phyloP scores from a whole-genome alignment of 1,284 basidiomycete species.

The Austroboletus sp. region DNA sequence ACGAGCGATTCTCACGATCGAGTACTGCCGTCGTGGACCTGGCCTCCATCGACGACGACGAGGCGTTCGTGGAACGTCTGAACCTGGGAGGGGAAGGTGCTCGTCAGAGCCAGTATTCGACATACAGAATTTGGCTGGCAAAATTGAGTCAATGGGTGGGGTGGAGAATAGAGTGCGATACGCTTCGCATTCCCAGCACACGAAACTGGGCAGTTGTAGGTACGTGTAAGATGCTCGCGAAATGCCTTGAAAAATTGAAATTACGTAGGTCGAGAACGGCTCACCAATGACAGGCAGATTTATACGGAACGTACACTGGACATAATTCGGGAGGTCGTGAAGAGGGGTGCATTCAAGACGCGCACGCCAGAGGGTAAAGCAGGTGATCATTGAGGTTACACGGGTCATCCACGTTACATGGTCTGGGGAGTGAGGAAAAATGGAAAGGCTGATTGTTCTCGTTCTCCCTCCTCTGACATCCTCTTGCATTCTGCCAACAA shows the following conservation, averaged over 20 bases:
- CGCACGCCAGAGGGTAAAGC: constrained; percentile 65
- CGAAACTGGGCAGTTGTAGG: constrained; percentile 89
- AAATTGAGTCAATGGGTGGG: constrained; percentile 64
- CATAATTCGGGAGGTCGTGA: constrained; percentile 47
- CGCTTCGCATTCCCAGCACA: constrained; percentile 84
- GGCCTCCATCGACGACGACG: constrained; percentile 16
- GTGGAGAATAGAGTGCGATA: constrained; percentile 83
- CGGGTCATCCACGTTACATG: neutral
- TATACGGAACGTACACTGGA: constrained; percentile 35
- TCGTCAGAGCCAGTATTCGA: constrained; percentile 62
- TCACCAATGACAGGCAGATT: constrained; percentile 28
- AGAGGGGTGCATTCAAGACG: constrained; percentile 60
- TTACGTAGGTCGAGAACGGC: constrained; percentile 32
- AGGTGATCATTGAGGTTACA: constrained; percentile 15
- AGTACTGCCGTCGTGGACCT: neutral
- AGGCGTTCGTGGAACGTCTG: constrained; percentile 42
- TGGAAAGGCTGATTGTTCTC: constrained; percentile 28
- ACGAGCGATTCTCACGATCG: constrained; percentile 52
- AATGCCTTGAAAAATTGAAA: neutral
- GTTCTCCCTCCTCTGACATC: constrained; percentile 40
- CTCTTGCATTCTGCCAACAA: constrained; percentile 45
- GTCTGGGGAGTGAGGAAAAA: constrained; percentile 18
- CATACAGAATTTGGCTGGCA: constrained; percentile 79
- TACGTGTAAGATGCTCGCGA: constrained; percentile 32
- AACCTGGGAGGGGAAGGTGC: constrained; percentile 55